Percentiles rank a stretch among this genome's conserved stretches.
These are phyloP conservation scores for Candida morakotiae DNA, from an alignment of 805 yeast genomes.

Conservation along the genomic window DNA sequence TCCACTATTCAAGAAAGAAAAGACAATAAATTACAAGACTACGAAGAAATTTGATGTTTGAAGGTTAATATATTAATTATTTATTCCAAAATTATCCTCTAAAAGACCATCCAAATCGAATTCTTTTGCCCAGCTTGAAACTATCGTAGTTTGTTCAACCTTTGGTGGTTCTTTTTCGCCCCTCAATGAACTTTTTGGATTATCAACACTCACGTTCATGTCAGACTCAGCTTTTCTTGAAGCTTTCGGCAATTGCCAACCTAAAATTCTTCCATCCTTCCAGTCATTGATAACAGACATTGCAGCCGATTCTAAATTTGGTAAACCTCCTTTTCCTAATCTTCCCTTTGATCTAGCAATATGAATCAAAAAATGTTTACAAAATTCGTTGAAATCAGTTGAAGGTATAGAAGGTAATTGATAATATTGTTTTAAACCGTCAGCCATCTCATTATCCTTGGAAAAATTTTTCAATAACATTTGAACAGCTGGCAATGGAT, in stretches of 20 bases:
- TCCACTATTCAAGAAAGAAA: constrained; percentile 4
- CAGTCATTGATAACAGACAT: constrained; percentile 82
- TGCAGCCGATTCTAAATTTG: constrained; percentile 85
- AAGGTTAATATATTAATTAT: constrained; percentile 4
- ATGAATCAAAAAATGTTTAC: constrained; percentile 84
- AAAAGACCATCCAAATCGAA: constrained; percentile 86
- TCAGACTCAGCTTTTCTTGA: constrained; percentile 34
- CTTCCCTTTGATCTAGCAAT: constrained; percentile 92
- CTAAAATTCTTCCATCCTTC: constrained; percentile 92
- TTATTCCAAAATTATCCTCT: constrained; percentile 38
- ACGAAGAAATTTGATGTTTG: not conserved
- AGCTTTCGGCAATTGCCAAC: constrained; percentile 78
- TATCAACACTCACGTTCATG: constrained; percentile 20
- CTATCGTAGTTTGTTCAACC: constrained; percentile 71
- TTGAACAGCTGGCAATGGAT: constrained; percentile 80
- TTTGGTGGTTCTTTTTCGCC: constrained; percentile 44
- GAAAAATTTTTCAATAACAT: constrained; percentile 72
- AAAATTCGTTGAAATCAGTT: constrained; percentile 66
- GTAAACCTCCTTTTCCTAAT: constrained; percentile 88
- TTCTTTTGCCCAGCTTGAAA: constrained; percentile 88
- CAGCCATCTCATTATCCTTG: constrained; percentile 72
- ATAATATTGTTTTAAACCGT: constrained; percentile 68
- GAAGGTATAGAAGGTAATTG: constrained; percentile 78
- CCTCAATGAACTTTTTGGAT: constrained; percentile 35
- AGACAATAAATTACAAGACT: not conserved